Percentiles rank a stretch among this genome's conserved stretches.
phyloP scores from a whole-genome alignment of 139 green algal genomes.

The Chlorella sp. region DNA sequence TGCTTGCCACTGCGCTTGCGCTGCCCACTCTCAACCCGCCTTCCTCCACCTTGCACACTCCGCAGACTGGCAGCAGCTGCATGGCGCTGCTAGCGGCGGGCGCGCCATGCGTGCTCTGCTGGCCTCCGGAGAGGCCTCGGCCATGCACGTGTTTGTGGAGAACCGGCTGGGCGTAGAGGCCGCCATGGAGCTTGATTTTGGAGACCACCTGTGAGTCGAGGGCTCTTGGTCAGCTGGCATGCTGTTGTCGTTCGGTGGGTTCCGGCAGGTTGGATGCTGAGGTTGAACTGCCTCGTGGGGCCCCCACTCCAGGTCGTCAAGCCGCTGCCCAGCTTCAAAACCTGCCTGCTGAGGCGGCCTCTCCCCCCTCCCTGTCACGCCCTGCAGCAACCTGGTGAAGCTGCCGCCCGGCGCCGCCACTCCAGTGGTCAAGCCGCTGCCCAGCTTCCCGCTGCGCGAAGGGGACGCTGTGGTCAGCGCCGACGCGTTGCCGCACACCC shows the following conservation, averaged over 20 bases:
- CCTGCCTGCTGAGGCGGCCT: background rate
- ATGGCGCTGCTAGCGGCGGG: conserved; percentile 33
- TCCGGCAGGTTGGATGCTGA: too few species aligned
- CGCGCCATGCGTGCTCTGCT: conserved; percentile 27
- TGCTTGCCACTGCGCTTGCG: too few species aligned
- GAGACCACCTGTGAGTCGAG: conserved; percentile 49
- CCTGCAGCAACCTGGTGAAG: conserved; percentile 53
- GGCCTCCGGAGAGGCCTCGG: background rate
- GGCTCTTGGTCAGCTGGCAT: too few species aligned
- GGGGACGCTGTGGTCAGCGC: background rate
- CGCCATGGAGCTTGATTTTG: conserved; percentile 75
- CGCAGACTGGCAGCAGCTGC: conserved; percentile 35
- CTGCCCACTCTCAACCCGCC: too few species aligned
- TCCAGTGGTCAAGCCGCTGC: conserved; percentile 58
- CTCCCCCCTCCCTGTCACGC: too few species aligned
- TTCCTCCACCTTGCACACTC: too few species aligned
- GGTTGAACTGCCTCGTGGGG: too few species aligned
- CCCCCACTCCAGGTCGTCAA: too few species aligned
- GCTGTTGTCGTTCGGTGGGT: too few species aligned
- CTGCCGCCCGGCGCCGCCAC: conserved; percentile 36
- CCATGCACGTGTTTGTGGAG: conserved; percentile 43
- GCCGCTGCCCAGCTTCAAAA: too few species aligned
- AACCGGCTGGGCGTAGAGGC: conserved; percentile 71
- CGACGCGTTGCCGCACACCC: conserved; percentile 40
- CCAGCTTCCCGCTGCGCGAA: conserved; percentile 41